phyloP scores from a whole-genome alignment of 106 monocot genomes.

The Amphibolis antarctica region DNA sequence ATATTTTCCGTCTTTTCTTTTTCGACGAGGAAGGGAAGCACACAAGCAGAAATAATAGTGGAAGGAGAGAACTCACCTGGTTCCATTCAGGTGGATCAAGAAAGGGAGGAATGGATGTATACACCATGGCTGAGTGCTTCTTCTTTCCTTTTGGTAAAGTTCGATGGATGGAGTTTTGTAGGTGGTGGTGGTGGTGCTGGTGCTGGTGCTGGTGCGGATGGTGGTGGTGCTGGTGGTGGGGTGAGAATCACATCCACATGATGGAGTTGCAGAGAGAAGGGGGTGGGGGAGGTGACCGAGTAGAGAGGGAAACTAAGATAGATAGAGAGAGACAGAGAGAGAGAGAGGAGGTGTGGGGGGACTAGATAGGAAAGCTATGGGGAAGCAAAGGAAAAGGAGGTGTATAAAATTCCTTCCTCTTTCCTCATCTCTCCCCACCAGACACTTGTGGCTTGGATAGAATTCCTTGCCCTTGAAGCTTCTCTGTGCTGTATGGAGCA shows the following conservation, averaged over 20 bases:
- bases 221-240: neutral
- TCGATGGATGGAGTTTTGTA: conserved; percentile 2
- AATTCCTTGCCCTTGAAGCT: conserved; percentile 36
- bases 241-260: conserved; percentile 1
- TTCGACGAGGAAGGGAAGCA: neutral
- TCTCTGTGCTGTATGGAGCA: conserved; percentile 10
- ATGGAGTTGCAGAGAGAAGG: too few relatives aligned
- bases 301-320: conserved; percentile 3
- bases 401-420: neutral
- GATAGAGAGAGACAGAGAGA: conserved; percentile 18
- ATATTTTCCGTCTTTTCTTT: neutral
- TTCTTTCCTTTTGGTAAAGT: conserved; percentile 18
- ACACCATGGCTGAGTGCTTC: conserved; percentile 40
- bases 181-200: too few relatives aligned
- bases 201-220: too few relatives aligned
- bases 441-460: conserved; percentile 6
- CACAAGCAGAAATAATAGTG: neutral
- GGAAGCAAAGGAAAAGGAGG: conserved; percentile 1
- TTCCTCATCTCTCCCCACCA: conserved; percentile 5
- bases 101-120: conserved; percentile 44
- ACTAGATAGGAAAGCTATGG: too few relatives aligned
- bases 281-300: too few relatives aligned
- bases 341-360: neutral
- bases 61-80: conserved; percentile 25
- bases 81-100: conserved; percentile 63